Percentiles rank a stretch among this genome's conserved stretches.
Conservation (phyloP, 2,329 filamentous ascomycete species). For the Tolypocladium amazonense region DNA sequence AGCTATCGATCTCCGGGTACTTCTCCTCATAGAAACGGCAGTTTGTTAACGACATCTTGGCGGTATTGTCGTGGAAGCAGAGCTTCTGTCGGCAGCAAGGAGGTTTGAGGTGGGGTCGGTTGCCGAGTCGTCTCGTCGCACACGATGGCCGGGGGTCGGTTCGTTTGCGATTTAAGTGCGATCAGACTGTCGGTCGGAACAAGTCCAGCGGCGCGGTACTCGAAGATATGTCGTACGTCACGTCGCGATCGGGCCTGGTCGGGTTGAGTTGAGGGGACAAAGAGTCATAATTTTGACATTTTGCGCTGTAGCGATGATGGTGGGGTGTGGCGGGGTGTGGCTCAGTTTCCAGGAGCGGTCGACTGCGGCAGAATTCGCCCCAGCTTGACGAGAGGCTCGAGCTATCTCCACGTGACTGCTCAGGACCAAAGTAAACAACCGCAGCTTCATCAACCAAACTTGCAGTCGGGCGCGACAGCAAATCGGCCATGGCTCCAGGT, state of each 20-base stretch:
- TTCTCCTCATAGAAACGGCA: conserved; percentile 98
- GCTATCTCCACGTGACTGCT: conserved; percentile 22
- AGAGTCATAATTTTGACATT: conserved; percentile 35
- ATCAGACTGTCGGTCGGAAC: neutral
- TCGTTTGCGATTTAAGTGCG: neutral
- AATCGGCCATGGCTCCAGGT: conserved; percentile 30
- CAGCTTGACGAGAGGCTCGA: neutral
- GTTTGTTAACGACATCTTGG: conserved; percentile 88
- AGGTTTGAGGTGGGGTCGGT: conserved; percentile 18
- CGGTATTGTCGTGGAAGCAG: conserved; percentile 25
- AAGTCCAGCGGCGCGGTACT: neutral
- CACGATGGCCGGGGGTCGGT: conserved; percentile 9
- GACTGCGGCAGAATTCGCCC: conserved; percentile 16
- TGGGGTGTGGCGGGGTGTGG: conserved; percentile 30
- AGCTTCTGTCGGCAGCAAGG: conserved; percentile 12
- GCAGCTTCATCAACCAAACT: conserved; percentile 10
- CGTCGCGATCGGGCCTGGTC: conserved; percentile 4
- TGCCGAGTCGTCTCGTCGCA: conserved; percentile 14
- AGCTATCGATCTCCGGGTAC: conserved; percentile 91
- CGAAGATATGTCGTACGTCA: conserved; percentile 7
- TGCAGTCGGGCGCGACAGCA: conserved; percentile 9
- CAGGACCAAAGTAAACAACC: conserved; percentile 22
- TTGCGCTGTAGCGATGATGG: conserved; percentile 24
- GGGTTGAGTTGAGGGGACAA: conserved; percentile 2
- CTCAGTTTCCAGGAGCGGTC: conserved; percentile 17